Conservation (phyloP, 306 rosid species). For the Corylus avellana region DNA sequence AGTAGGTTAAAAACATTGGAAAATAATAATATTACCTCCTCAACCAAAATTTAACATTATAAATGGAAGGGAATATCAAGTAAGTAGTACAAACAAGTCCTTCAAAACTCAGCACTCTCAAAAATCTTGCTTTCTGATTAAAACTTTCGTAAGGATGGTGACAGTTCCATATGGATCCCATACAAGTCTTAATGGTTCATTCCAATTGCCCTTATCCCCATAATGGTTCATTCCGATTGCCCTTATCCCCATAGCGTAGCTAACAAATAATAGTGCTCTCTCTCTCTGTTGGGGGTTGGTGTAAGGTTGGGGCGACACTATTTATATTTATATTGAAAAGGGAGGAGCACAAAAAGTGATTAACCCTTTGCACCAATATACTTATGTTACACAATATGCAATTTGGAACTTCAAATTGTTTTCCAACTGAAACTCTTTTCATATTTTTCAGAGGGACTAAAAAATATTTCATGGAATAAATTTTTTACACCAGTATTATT, state of each 20-base stretch:
- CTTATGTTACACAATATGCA: too few species aligned
- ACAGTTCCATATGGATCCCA: not conserved
- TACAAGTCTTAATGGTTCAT: not conserved
- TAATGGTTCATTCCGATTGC: not conserved
- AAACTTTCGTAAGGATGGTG: not conserved
- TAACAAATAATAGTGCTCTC: not conserved
- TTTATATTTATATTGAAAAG: too few species aligned
- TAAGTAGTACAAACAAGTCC: not conserved
- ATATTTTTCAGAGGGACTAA: not conserved
- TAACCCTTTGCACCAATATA: too few species aligned
- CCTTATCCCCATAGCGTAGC: not conserved
- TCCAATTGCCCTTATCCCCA: not conserved
- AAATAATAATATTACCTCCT: not conserved
- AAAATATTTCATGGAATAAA: not conserved
- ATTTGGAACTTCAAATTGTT: too few species aligned
- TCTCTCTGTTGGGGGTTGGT: too few species aligned
- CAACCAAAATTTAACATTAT: not conserved
- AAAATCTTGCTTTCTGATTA: not conserved
- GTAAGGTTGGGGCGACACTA: too few species aligned
- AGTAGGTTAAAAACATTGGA: not conserved
- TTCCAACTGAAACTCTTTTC: not conserved
- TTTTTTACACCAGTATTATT: not conserved
- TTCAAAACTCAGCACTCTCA: not conserved
- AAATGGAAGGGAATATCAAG: not conserved
- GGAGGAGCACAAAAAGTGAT: too few species aligned